Evolutionary conservation across 345 rosid species (phyloP), one percentile per base, ranked within the genome.

Genomic region (Ceriops tagal): DNA sequence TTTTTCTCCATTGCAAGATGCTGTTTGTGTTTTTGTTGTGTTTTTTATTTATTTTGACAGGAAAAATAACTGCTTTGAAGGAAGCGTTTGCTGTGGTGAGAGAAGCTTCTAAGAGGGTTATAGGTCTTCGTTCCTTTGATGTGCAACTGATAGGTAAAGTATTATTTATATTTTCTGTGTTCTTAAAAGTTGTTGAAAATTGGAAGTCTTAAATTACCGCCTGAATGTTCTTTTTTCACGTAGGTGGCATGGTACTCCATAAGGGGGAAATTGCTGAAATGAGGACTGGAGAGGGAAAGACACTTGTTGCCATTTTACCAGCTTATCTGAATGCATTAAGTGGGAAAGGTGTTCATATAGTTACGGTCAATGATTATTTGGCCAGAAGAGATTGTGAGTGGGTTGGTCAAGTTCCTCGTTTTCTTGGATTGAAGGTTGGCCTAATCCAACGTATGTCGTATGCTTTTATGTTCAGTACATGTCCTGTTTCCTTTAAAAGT

Each of bases 201-300:
- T 11, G 49, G 30, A 56, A 56, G 11, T 56, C 30, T 56, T 56
- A 24, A 22, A 56, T 24, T 1, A 56, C 30, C 16, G 19, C 49
- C 11, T 43, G 35, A 34, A 34, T 34, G 18, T 19, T 55, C 61
- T 65, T 55, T 51, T 60, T 52, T 75, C 15, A n/a, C 73, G 71
- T 53, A 93, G 98, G 98, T 81, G 97, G 92, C 70, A 88, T 89
- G 92, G 98, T 93, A 55, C 98, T 93, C 77, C 98, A 93, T 57
- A 93, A 88, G 77, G 98, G 98, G 35, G 96, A 93, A 80, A 91
- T 93, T 67, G 90, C 98, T 71, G 98, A 93, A 81, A 91, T 93
- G 97, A 88, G 96, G 74, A 91, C 98, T 53, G 98, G 98, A 81
- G 98, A 93, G 85, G 98, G 98, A 71, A 93, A 93, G 85, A 91